A percentile compares a stretch with the other conserved stretches of the same genome.
These are phyloP conservation scores for Neovahlkampfia damariscottae DNA, from an alignment of 78 protist genomes.

Conservation along the genomic window DNA sequence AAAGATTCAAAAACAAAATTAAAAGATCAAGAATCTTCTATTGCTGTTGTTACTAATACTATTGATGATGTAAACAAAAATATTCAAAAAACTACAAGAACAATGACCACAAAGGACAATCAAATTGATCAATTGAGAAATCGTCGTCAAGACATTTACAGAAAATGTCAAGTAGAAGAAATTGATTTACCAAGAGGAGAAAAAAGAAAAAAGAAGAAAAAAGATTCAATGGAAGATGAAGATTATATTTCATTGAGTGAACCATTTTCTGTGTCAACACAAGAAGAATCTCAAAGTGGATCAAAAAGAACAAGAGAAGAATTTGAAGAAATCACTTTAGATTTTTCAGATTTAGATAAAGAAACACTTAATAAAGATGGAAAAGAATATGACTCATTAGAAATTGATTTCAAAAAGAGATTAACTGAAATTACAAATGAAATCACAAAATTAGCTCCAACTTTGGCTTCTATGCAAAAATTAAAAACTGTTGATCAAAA, in stretches of 20 bases:
- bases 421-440: not conserved
- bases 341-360: not conserved
- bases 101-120: not conserved
- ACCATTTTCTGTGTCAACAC: too few relatives aligned
- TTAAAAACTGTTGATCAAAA: not conserved
- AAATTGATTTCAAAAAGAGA: not conserved
- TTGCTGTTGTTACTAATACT: too few relatives aligned
- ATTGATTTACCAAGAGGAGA: not conserved
- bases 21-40: not conserved
- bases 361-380: not conserved
- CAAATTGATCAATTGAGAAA: not conserved
- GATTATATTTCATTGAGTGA: too few relatives aligned
- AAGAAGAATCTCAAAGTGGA: too few relatives aligned
- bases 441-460: slow-evolving; percentile 35
- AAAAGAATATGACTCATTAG: not conserved
- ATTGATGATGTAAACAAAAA: too few relatives aligned
- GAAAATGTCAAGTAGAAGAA: not conserved
- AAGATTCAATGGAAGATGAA: too few relatives aligned
- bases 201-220: too few relatives aligned
- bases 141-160: not conserved
- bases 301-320: too few relatives aligned
- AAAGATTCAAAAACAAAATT: not conserved
- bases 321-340: not conserved
- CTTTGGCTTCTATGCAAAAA: slow-evolving; percentile 41
- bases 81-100: too few relatives aligned